Evolutionary conservation across 768 basidiomycete genomes (phyloP), one percentile per base, ranked within the genome.

Genomic region (Boletus subparvulus): DNA sequence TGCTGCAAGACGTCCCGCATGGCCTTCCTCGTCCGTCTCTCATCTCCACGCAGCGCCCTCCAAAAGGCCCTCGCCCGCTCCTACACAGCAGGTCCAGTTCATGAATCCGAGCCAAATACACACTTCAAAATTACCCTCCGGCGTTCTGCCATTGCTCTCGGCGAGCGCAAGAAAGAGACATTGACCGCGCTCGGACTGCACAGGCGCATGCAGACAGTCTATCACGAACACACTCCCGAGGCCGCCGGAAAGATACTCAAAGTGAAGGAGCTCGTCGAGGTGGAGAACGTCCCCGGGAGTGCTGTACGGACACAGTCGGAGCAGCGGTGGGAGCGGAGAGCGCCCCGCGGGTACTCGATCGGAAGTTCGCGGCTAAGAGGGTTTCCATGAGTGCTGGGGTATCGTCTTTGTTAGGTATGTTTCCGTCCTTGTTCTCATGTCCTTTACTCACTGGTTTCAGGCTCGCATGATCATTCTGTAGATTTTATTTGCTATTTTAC

Each of bases 71-170:
- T 63, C 11, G 41, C 47, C 6, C 66, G 66, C 28, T 43, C 52
- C 30, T 60, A 60, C 28, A 24, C 65, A 11, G 12, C 59, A 17
- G 12, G 21, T 9, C 52, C 40, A 5, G 14, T 7, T 26, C 42
- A 49, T 32, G 42, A 50, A 16, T 41, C 44, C 4, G 55, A 55
- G 45, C 74, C 78, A 51, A 75, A 73, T 32, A 92, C 94, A 0
- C 91, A 96, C 73, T 94, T 82, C 78, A 90, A 90, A 76, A 88
- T 98, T 65, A 96, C 94, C 19, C 85, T 95, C 30, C 83, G 83
- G 11, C 89, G 94, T 53, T 95, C 94, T 6, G 87, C 85, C 47
- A 94, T 95, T 59, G 87, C 92, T 1, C 83, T 96, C 10, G 87
- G 88, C 3, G 76, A 83, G 55, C 80, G 80, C 63, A 83, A 85